phyloP scores from a whole-genome alignment of 768 basidiomycete genomes.

The Xerocomus potaroensis region DNA sequence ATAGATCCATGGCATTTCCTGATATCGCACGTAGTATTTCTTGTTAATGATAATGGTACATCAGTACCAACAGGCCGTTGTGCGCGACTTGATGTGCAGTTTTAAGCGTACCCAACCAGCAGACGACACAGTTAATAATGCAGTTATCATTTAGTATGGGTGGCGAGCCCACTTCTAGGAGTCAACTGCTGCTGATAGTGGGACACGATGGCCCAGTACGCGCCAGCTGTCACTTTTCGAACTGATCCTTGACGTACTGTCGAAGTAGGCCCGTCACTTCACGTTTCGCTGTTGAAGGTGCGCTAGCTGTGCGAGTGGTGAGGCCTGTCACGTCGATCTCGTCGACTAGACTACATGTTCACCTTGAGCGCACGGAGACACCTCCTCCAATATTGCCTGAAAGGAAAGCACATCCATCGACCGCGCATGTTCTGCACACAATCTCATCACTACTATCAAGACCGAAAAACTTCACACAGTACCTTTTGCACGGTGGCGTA shows the following conservation, averaged over 20 bases:
- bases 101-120: background rate
- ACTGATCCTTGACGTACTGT: background rate
- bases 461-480: background rate
- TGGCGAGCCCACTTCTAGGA: too few species aligned
- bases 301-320: background rate
- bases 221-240: background rate
- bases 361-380: background rate
- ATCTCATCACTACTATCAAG: too few species aligned
- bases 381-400: background rate
- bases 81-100: background rate
- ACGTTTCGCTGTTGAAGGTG: background rate
- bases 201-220: too few species aligned
- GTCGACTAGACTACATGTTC: too few species aligned
- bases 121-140: background rate
- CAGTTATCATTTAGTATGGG: too few species aligned
- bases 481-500: background rate
- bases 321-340: background rate
- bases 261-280: background rate
- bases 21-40: slow-evolving; percentile 4
- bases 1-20: background rate
- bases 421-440: background rate
- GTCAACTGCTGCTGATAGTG: too few species aligned
- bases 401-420: background rate
- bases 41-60: slow-evolving; percentile 5
- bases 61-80: background rate